A percentile compares a stretch with the other conserved stretches of the same genome.
Evolutionary conservation across 495 filamentous ascomycete species (phyloP).

Genomic region (Thermochaetoides thermophila): DNA sequence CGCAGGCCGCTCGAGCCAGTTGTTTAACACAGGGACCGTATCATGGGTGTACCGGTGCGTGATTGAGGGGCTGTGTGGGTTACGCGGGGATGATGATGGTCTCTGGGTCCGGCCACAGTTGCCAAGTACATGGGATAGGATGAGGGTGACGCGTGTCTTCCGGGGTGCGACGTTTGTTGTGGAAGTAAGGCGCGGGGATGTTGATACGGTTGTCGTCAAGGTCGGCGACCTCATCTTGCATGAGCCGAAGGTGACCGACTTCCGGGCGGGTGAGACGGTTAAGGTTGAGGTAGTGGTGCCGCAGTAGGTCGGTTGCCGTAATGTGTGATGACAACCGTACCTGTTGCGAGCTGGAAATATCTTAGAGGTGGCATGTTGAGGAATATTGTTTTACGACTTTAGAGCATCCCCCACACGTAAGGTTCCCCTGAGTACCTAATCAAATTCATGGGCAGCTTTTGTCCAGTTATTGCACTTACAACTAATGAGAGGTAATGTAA

Average conservation of each 20-base stretch:
- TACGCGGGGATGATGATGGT: constrained; percentile 33
- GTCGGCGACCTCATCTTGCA: constrained; percentile 20
- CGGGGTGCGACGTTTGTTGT: constrained; percentile 35
- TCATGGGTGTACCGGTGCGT: constrained; percentile 41
- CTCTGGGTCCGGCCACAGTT: constrained; percentile 33
- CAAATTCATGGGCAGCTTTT: too few species aligned
- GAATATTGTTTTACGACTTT: too few species aligned
- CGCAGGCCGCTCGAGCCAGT: constrained; percentile 37
- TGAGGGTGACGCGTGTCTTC: constrained; percentile 34
- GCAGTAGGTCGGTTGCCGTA: constrained; percentile 3
- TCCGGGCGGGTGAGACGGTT: constrained; percentile 26
- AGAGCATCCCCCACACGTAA: too few species aligned
- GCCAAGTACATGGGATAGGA: constrained; percentile 31
- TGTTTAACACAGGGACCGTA: constrained; percentile 44
- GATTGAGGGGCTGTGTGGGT: constrained; percentile 38
- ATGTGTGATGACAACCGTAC: not conserved
- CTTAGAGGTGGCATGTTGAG: too few species aligned
- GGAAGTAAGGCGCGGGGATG: constrained; percentile 28
- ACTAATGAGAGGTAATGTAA: too few species aligned
- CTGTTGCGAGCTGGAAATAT: too few species aligned
- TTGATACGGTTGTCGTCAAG: constrained; percentile 27
- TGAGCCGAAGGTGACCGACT: constrained; percentile 22
- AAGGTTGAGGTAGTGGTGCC: constrained; percentile 27
- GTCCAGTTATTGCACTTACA: too few species aligned
- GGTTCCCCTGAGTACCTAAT: too few species aligned